phyloP scores from a whole-genome alignment of 108 stramenopile species.

The Schizochytrium sp. region DNA sequence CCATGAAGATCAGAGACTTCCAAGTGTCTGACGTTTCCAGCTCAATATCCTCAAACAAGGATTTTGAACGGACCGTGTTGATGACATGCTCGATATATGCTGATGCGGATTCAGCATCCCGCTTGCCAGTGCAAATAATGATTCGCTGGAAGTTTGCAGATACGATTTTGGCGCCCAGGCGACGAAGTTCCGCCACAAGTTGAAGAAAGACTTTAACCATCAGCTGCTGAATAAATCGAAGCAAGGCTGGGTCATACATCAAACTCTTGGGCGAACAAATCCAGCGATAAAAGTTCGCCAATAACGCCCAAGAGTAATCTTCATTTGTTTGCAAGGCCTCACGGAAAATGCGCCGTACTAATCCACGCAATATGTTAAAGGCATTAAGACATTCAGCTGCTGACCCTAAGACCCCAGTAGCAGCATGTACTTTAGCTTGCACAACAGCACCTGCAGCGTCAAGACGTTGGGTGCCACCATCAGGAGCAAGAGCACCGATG shows the following conservation, averaged over 20 bases:
- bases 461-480: constrained; percentile 68
- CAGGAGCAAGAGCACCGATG: constrained; percentile 3
- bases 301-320: constrained; percentile 84
- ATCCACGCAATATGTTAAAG: constrained; percentile 83
- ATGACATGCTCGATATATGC: constrained; percentile 94
- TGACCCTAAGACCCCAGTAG: constrained; percentile 51
- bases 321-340: constrained; percentile 84
- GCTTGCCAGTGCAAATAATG: constrained; percentile 92
- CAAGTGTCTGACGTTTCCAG: constrained; percentile 78
- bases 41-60: constrained; percentile 66
- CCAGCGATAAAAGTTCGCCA: constrained; percentile 89
- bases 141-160: constrained; percentile 89
- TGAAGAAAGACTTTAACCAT: constrained; percentile 89
- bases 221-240: constrained; percentile 86
- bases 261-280: constrained; percentile 86
- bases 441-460: constrained; percentile 57
- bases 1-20: constrained; percentile 87
- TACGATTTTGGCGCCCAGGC: constrained; percentile 92
- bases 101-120: constrained; percentile 80
- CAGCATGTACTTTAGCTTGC: constrained; percentile 13
- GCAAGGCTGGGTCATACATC: constrained; percentile 92
- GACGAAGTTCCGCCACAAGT: constrained; percentile 90
- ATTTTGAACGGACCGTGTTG: constrained; percentile 77
- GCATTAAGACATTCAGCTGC: constrained; percentile 71
- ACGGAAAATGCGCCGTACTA: constrained; percentile 86